Base-by-base conservation (phyloP, 305 asterid genomes). In the Fraxinus ornus region DNA sequence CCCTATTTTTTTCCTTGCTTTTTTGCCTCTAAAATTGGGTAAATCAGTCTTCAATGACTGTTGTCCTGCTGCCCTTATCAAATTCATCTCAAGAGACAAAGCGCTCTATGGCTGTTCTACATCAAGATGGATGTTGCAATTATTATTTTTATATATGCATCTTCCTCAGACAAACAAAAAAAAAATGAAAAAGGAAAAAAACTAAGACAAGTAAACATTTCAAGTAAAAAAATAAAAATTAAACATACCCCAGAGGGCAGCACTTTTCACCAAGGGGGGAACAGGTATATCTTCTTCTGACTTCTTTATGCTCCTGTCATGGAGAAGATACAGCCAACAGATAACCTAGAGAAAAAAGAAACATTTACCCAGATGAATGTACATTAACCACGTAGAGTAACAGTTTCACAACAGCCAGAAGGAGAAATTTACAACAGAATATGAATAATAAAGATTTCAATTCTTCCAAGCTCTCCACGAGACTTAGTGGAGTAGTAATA, bases 241-340 rank as follows among this genome's bases (percentile, higher is more conserved):
- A 39, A 84, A 85, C 94, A 60, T 88, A 93, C 98, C 95, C 98
- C 96, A 92, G 22, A 92, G 92, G 41, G 86, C 95, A 37, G 98
- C 97, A 33, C 97, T 93, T 84, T 91, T 89, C 81, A 93, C 52
- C 76, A 93, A 86, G 77, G 97, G 97, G 52, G 98, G 97, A 78
- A 94, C 93, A 55, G 95, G 97, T 86, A 93, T 84, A 72, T 92
- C 96, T 76, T 92, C 95, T 81, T 92, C 97, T 1, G 97, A 92
- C 84, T 86, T 89, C 85, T 90, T 91, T 86, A 92, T 89, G 84
- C 86, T 92, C 97, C 98, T 93, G 89, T 80, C 55, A 80, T 49
- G 64, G 3, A 76, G 17, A 83, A 81, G 10, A 74, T n/a, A n/a
- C 55, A 75, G 49, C 64, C 78, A 37, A 17, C 19, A 80, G 32